Evolutionary conservation across 257 asterid species (phyloP), one percentile per base, ranked within the genome.

Genomic region (Fraxinus quadrangulata): DNA sequence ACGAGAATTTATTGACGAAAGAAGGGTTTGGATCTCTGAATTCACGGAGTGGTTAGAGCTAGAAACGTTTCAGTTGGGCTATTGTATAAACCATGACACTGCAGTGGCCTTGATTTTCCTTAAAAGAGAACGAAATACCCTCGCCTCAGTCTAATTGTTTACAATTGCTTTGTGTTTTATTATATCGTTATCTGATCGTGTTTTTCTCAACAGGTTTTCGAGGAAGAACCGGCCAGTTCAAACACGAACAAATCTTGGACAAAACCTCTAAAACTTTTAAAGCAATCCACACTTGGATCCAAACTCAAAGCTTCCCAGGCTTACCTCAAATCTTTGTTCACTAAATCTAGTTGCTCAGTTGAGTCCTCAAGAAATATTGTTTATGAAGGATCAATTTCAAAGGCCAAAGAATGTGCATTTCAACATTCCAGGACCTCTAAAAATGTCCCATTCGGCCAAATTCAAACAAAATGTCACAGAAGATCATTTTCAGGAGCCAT

Each of bases 401-500:
- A 82, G 80, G 68, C 74, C 54, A 84, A 81, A 10, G 79, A 70
- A 3, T 31, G 61, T 28, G 69, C 28, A 5, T 47, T 39, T 54
- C 74, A 42, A 63, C 34, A 65, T 51, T 71, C 75, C 2, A 88
- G 79, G 45, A 72, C 19, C 28, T 73, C 45, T 0, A 80, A 73
- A n/a, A 80, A 81, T 34, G 65, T 67, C 14, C 88, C 93, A 2
- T 86, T 88, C 63, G 97, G 90, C 45, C 90, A 88, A 77, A 91
- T 89, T 73, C 89, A 82, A 56, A 80, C 40, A 77, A 47, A 40
- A 39, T 71, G 79, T 65, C 94, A 90, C 34, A 82, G 97, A 86
- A 88, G 98, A 75, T 94, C 98, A 45, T 92, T 92, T 82, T 94
- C 98, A 1, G 97, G 89, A 33, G 93, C 96, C 14, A 81, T 90